Percentiles rank a stretch among this genome's conserved stretches.
Evolutionary conservation across 2,329 filamentous ascomycete genomes (phyloP).

Genomic region (Gremmenia infestans): DNA sequence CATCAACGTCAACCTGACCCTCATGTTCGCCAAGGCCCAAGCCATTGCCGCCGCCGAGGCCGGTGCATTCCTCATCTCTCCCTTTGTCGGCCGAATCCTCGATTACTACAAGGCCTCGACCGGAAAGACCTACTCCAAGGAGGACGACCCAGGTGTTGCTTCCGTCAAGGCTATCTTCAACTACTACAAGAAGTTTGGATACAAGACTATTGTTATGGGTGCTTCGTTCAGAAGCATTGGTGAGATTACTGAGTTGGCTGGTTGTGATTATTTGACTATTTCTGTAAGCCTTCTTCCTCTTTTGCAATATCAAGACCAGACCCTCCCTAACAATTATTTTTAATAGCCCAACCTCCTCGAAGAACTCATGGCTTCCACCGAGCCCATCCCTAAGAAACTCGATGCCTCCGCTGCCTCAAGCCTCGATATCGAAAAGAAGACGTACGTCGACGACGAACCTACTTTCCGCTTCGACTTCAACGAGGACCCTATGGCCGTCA

Average conservation of each 20-base stretch:
- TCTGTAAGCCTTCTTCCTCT: conserved; percentile 54
- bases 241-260: conserved; percentile 97
- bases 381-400: conserved; percentile 87
- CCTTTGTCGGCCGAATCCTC: conserved; percentile 97
- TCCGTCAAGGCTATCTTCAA: conserved; percentile 94
- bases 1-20: conserved; percentile 97
- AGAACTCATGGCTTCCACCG: conserved; percentile 81
- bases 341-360: conserved; percentile 82
- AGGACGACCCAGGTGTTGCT: conserved; percentile 94
- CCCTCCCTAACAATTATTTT: conserved; percentile 4
- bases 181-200: conserved; percentile 99
- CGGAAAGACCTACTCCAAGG: conserved; percentile 87
- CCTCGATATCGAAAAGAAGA: conserved; percentile 80
- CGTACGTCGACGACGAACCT: conserved; percentile 85
- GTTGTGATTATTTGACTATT: conserved; percentile 98
- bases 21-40: conserved; percentile 95
- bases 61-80: conserved; percentile 93
- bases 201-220: conserved; percentile 99
- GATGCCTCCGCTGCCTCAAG: conserved; percentile 59
- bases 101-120: conserved; percentile 98
- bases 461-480: conserved; percentile 98
- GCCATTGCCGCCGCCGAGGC: conserved; percentile 96
- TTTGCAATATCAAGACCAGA: background rate
- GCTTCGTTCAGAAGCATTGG: conserved; percentile 95
- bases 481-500: conserved; percentile 98